Conservation (phyloP, 495 filamentous ascomycete species). For the Penicillium maclennaniae region DNA sequence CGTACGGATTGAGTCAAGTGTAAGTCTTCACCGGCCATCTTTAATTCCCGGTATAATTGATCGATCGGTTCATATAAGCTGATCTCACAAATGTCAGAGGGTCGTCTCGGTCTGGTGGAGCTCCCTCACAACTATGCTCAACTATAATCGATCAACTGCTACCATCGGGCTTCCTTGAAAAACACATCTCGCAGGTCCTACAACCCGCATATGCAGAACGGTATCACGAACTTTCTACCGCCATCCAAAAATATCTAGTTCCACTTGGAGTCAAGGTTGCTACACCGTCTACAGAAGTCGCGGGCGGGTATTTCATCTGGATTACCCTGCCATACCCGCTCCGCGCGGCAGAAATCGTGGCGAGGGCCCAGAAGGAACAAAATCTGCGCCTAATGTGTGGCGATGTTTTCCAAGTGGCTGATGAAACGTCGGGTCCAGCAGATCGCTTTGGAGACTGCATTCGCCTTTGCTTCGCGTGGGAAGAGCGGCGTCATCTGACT, state of each 20-base stretch:
- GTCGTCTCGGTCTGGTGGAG: conserved; percentile 67
- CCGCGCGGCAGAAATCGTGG: conserved; percentile 51
- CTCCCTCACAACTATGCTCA: conserved; percentile 67
- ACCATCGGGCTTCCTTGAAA: conserved; percentile 43
- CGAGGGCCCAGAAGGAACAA: conserved; percentile 50
- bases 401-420: conserved; percentile 61
- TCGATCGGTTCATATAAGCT: not conserved
- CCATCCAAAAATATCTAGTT: conserved; percentile 53
- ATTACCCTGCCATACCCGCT: conserved; percentile 54
- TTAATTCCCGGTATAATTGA: not conserved
- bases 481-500: conserved; percentile 59
- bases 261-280: conserved; percentile 55
- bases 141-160: conserved; percentile 62
- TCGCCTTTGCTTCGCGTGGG: conserved; percentile 74
- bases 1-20: conserved; percentile 62
- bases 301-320: conserved; percentile 84
- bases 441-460: conserved; percentile 52
- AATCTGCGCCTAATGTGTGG: conserved; percentile 62
- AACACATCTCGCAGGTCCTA: conserved; percentile 46
- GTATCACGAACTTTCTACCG: conserved; percentile 48
- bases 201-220: conserved; percentile 54
- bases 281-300: conserved; percentile 25
- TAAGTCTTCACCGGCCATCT: conserved; percentile 29
- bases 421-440: conserved; percentile 39
- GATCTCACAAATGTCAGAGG: conserved; percentile 43